Percentiles rank a stretch among this genome's conserved stretches.
These are phyloP conservation scores for Pseudofabraea citricarpa DNA, from an alignment of 2,329 filamentous ascomycete species.

Conservation along the genomic window DNA sequence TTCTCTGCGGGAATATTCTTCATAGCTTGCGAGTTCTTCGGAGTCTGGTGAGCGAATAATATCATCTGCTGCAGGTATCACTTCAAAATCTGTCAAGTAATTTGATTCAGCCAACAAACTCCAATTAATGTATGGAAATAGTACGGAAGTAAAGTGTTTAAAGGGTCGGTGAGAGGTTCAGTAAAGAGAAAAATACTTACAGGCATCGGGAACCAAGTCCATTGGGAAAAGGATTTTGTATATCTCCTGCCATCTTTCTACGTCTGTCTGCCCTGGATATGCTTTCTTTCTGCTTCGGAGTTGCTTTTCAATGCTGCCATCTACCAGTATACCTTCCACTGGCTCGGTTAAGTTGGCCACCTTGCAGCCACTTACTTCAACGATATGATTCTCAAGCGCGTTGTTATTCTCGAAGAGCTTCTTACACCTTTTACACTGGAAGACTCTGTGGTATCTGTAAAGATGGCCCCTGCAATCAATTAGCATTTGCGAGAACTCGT, in stretches of 20 bases:
- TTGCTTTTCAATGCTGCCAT: background rate
- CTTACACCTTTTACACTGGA: slow-evolving; percentile 12
- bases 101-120: background rate
- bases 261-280: slow-evolving; percentile 8
- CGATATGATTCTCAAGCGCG: slow-evolving; percentile 3
- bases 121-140: background rate
- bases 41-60: background rate
- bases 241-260: slow-evolving; percentile 11
- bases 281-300: slow-evolving; percentile 11
- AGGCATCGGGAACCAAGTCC: slow-evolving; percentile 4
- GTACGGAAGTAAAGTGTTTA: background rate
- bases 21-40: slow-evolving; percentile 1
- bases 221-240: slow-evolving; percentile 9
- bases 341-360: background rate
- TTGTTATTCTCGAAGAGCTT: slow-evolving; percentile 3
- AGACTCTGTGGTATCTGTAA: slow-evolving; percentile 8
- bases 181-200: slow-evolving; percentile 2
- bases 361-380: background rate
- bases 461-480: slow-evolving; percentile 10
- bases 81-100: slow-evolving; percentile 1
- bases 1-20: slow-evolving; percentile 3
- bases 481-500: background rate
- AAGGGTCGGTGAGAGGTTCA: background rate
- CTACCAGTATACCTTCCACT: slow-evolving; percentile 8
- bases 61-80: background rate